Base-by-base conservation (phyloP, 805 yeast species). In the Saccharomycopsis oosterbeekiorum region DNA sequence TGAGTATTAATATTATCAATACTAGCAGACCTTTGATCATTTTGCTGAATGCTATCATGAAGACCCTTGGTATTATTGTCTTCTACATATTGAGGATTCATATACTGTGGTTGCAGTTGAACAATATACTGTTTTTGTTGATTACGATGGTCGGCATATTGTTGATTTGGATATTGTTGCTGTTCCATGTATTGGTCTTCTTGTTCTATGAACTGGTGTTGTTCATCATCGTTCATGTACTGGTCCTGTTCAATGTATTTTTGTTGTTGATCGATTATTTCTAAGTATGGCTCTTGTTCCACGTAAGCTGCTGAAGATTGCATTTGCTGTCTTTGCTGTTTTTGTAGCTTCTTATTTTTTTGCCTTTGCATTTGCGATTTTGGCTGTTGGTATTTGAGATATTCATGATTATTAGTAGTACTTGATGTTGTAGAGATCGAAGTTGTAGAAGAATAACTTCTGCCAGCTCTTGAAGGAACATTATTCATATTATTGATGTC, bases 121-220 rank as follows among this genome's bases (percentile, higher is more conserved):
- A 6, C 34, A 29, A 29, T 29, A 29, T 29, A 29, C 6, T 29
- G 34, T 6, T 29, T 29, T 6, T 29, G 34, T 6, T 29, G 34
- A 29, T 29, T 29, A 19, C 40, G 58, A 24, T 24, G 59, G 51
- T 17, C 14, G 19, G 15, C 10, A 26, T 9, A 51, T 29, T 55
- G 57, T 14, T 53, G 58, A 17, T 47, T 54, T 17, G 42, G 58
- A 37, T 42, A 21, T 42, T 43, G 60, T 10, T 54, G 53, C 53
- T 43, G 57, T 17, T 42, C 50, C 24, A 42, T 42, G 21, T 42
- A 42, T 17, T 42, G 50, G n/a, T 42, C 50, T 55, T 50, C 47
- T 15, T 54, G 54, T 21, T 41, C 34, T 4, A 29, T 29, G 34
- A 29, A 29, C 34, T 29, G 60, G 17, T 59, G 59, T 40, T 56